Evolutionary conservation across 202 grass and related monocot genomes (phyloP), one percentile per base, ranked within the genome.

Genomic region (Brachypodium distachyon): DNA sequence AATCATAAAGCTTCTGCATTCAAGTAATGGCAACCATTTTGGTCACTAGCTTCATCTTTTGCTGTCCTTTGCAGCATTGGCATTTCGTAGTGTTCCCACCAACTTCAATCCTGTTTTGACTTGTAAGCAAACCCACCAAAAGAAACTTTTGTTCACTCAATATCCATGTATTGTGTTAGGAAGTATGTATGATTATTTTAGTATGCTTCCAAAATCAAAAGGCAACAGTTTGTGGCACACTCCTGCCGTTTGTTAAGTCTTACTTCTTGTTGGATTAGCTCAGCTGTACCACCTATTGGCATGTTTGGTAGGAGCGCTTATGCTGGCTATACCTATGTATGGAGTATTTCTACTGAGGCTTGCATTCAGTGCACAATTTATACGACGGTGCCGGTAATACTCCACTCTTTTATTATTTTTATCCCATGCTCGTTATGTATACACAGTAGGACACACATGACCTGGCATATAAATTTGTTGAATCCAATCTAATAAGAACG

Each of bases 91-190:
- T 62, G n/a, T 62, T 33, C 42, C 13, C 74, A 27, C 37, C 73
- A 70, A 61, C 43, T 27, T 5, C 21, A 58, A 60, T 49, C 40
- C 6, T 60, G 4, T 70, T 80, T 80, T 80, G 65, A 71, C 21
- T 27, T 70, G 51, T 71, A 71, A 49, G 19, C 42, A 80, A 80
- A 71, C 22, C 19, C 29, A 37, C 26, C 27, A 57, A 79, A 79
- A 9, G 23, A 69, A 12, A 12, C 29, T 42, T 67, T 44, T 67
- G 63, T 26, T 42, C 6, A 6, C 6, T 7, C 17, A 46, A 26
- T 43, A 25, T 57, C 18, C n/a, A 68, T 57, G 37, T 18, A 27
- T 57, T 57, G 37, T 18, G 38, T 57, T 56, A 6, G 36, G 55
- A 31, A 32, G 18, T 42, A 67, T 27, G 48, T 55, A 22, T 55